phyloP scores from a whole-genome alignment of 2,329 filamentous ascomycete species.

The Colletotrichum agaves region DNA sequence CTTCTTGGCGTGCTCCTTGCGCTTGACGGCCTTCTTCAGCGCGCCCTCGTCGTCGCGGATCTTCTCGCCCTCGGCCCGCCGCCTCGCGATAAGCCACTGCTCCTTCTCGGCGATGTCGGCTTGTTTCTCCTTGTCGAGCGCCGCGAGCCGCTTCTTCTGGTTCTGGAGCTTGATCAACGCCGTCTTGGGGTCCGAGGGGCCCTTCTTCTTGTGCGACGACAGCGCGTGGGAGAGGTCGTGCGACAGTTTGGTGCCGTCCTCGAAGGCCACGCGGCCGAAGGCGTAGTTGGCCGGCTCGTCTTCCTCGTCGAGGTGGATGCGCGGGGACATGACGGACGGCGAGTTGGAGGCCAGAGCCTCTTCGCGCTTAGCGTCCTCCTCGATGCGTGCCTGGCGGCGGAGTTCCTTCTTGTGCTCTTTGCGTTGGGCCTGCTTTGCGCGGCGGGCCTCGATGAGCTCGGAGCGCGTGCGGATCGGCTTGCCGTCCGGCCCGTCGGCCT shows the following conservation, averaged over 20 bases:
- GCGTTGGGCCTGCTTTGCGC: constrained; percentile 86
- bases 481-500: constrained; percentile 86
- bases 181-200: constrained; percentile 84
- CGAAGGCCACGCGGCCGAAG: constrained; percentile 92
- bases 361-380: constrained; percentile 77
- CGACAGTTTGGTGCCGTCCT: constrained; percentile 83
- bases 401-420: constrained; percentile 91
- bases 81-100: constrained; percentile 89
- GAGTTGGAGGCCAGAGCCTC: constrained; percentile 72
- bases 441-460: constrained; percentile 89
- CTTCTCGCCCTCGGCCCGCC: constrained; percentile 88
- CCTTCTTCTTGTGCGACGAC: constrained; percentile 72
- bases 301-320: constrained; percentile 53
- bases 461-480: constrained; percentile 86
- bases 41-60: constrained; percentile 87
- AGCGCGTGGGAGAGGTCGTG: constrained; percentile 73
- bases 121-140: constrained; percentile 82
- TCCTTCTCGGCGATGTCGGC: constrained; percentile 94
- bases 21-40: constrained; percentile 94
- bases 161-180: constrained; percentile 88
- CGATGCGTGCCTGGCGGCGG: constrained; percentile 79
- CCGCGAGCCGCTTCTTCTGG: constrained; percentile 82
- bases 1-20: constrained; percentile 88
- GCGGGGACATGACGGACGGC: constrained; percentile 67
- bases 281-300: constrained; percentile 73